Base-by-base conservation (phyloP, 768 basidiomycete genomes). In the Pleurotus pulmonarius region DNA sequence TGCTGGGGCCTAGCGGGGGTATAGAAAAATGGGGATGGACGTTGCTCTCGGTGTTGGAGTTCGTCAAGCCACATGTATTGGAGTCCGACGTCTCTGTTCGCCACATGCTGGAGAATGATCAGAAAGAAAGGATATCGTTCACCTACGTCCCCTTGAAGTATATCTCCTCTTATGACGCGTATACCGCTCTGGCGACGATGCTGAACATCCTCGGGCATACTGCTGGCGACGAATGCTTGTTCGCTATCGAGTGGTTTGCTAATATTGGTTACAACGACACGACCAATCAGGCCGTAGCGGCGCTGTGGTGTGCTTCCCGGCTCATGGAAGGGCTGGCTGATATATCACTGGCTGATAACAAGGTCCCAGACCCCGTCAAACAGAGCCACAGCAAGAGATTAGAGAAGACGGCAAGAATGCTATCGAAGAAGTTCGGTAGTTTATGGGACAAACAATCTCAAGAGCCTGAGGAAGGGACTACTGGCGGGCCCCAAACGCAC, bases 11-110 rank as follows among this genome's bases (percentile, higher is more conserved):
- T 1, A 80, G 74, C 0, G 92, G 93, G 5, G 87, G 90, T 0
- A 83, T 97, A 15, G 93, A 97, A 63, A 86, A 86, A 67, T 98
- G 94, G 96, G 91, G 93, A 3, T 94, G 90, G 88, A 82, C 83
- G 47, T 65, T 99, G 3, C 77, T 98, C 25, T 81, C 83, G 0
- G 90, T 88, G n/a, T 72, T 98, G 39, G 87, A 93, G 61, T 83
- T 98, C 56, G 72, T 68, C 2, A 75, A 76, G 59, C 88, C 80
- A n/a, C 69, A 75, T 6, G 68, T 83, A 49, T 69, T 74, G 5
- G 66, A 81, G 9, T 75, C 81, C 12, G 71, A 74, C 55, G 77
- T 84, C 3, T 68, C 75, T 2, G 80, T 79, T 0, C 83, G 80
- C 55, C 70, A 85, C 18, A 75, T 83, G 69, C 74, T 91, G 9